Evolutionary conservation across 306 rosid species (phyloP), one percentile per base, ranked within the genome.

Genomic region (Rosa lucieae): DNA sequence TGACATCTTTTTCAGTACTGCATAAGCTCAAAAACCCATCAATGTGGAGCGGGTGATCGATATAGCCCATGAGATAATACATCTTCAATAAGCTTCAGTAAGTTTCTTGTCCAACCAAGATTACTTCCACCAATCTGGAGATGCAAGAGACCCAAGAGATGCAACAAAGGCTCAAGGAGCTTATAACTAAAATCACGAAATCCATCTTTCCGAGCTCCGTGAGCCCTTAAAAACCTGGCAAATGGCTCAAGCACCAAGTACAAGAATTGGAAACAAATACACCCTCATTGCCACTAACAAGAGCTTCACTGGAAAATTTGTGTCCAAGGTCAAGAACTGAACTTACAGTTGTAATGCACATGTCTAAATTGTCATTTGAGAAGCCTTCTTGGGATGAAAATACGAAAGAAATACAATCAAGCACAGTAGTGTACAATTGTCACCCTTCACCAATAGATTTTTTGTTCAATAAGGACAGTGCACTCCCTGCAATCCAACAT

Each of bases 131-230:
- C 82, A 71, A 68, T 85, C 79, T 72, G 89, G 76, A 78, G 83
- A 42, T 81, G 83, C 83, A 95, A 76, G 79, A 91, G 82, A 77
- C 92, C 80, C 12, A 77, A 80, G 74, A 91, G 84, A 65, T 86
- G 91, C 94, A 95, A 75, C 72, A 91, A 81, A 56, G 89, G 95
- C 84, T 95, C 98, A 17, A 95, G 90, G 85, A 95, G 95, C 80
- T 89, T 87, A 78, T 91, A 85, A 67, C 93, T 82, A 74, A 92
- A 92, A 80, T 84, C 85, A 44, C 62, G 90, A 89, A 95, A 95
- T 76, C 94, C 89, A 18, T 81, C 82, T 83, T 95, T 88, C 83
- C 85, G 86, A 74, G 89, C 84, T 37, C 87, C 91, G 77, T 90
- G 96, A 53, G 79, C 84, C 80, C 86, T 83, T 69, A 92, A 82